phyloP scores from a whole-genome alignment of 768 basidiomycete genomes.

The Leucocoprinus leucothites region DNA sequence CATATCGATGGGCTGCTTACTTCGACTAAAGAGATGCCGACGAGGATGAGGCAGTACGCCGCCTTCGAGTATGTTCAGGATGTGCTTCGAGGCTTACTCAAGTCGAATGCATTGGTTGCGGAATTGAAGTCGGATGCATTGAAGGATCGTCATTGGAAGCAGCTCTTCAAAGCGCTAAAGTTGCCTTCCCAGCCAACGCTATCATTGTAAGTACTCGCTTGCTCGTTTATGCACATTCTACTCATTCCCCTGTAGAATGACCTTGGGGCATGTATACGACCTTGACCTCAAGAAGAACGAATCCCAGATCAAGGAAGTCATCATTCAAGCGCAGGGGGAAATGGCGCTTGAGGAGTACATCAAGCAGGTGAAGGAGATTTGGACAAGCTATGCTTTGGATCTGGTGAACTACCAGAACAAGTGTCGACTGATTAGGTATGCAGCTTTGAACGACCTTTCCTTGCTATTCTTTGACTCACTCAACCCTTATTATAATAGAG shows the following conservation, averaged over 20 bases:
- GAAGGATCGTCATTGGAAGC: constrained; percentile 98
- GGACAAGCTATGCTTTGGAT: constrained; percentile 94
- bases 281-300: constrained; percentile 96
- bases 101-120: constrained; percentile 84
- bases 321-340: constrained; percentile 97
- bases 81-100: constrained; percentile 77
- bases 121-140: constrained; percentile 97
- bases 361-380: constrained; percentile 94
- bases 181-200: constrained; percentile 74
- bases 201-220: constrained; percentile 49
- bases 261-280: constrained; percentile 94
- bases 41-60: constrained; percentile 97
- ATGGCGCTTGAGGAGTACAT: constrained; percentile 96
- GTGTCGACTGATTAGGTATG: constrained; percentile 85
- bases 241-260: constrained; percentile 60
- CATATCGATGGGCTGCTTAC: constrained; percentile 87
- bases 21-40: constrained; percentile 99
- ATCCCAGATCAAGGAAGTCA: constrained; percentile 86
- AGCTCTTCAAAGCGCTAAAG: constrained; percentile 86
- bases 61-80: constrained; percentile 99
- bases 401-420: constrained; percentile 99
- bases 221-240: not conserved
- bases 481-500: constrained; percentile 41
- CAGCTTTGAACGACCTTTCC: constrained; percentile 14
- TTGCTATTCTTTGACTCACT: not conserved